These are phyloP conservation scores for Thraustochytrium aureum DNA, from an alignment of 352 stramenopile genomes.

Conservation along the genomic window DNA sequence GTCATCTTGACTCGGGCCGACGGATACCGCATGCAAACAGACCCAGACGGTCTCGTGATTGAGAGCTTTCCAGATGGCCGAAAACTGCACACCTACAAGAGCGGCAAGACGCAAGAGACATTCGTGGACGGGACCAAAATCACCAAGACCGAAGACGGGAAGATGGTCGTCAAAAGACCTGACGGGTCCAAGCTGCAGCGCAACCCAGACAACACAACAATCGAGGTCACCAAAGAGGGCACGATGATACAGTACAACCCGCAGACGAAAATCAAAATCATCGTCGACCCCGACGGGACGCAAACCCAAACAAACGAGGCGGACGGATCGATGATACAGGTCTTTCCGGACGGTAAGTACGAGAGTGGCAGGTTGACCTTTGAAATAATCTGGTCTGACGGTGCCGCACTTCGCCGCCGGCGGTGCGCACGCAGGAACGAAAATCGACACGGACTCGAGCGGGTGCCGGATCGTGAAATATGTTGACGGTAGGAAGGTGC, in stretches of 20 bases:
- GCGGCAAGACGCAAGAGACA: slow-evolving; percentile 13
- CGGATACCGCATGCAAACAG: slow-evolving; percentile 9
- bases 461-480: slow-evolving; percentile 50
- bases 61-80: slow-evolving; percentile 31
- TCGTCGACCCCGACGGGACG: slow-evolving; percentile 3
- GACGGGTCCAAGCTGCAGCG: slow-evolving; percentile 49
- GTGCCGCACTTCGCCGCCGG: too few species aligned
- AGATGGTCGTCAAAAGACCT: slow-evolving; percentile 23
- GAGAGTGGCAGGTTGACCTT: too few species aligned
- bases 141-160: slow-evolving; percentile 34
- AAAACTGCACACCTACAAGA: slow-evolving; percentile 4
- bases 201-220: slow-evolving; percentile 47
- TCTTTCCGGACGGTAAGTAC: slow-evolving; percentile 49
- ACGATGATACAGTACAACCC: slow-evolving; percentile 43
- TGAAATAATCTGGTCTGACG: too few species aligned
- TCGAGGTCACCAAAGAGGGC: slow-evolving; percentile 28
- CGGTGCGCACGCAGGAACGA: too few species aligned
- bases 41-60: slow-evolving; percentile 35
- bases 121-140: slow-evolving; percentile 16
- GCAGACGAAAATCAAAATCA: neutral
- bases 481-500: slow-evolving; percentile 1
- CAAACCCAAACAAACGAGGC: slow-evolving; percentile 37
- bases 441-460: slow-evolving; percentile 43
- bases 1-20: slow-evolving; percentile 1
- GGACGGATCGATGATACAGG: slow-evolving; percentile 43